Conservation (phyloP, 1,284 basidiomycete genomes). For the Microbotryum saponariae region DNA sequence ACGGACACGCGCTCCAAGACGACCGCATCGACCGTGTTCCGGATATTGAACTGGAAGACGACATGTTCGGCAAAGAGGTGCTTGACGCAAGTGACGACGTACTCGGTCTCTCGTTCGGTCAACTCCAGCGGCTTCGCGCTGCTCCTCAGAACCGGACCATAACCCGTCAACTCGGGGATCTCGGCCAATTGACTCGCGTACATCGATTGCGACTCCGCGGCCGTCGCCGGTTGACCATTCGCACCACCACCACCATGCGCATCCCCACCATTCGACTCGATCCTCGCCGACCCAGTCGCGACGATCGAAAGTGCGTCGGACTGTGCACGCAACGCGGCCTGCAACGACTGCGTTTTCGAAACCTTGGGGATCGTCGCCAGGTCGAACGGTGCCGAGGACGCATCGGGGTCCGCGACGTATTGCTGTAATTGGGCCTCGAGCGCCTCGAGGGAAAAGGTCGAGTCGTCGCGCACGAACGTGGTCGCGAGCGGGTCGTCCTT, state of each 20-base stretch:
- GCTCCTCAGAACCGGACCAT: conserved; percentile 84
- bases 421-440: conserved; percentile 79
- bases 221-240: conserved; percentile 47
- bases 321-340: conserved; percentile 61
- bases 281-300: too few relatives aligned
- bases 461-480: conserved; percentile 86
- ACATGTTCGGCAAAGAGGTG: conserved; percentile 93
- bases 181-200: conserved; percentile 79
- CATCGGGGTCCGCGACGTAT: conserved; percentile 73
- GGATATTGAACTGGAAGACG: conserved; percentile 97
- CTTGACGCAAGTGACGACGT: conserved; percentile 93
- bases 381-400: conserved; percentile 66
- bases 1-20: conserved; percentile 86
- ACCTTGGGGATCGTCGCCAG: conserved; percentile 75
- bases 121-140: conserved; percentile 70
- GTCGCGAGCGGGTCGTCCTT: conserved; percentile 72
- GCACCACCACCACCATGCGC: conserved; percentile 9
- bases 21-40: conserved; percentile 96
- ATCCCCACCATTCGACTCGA: not conserved
- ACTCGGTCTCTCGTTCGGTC: conserved; percentile 96
- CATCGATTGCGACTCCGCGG: conserved; percentile 72
- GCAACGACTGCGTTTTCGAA: conserved; percentile 77
- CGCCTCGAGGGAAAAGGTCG: conserved; percentile 77
- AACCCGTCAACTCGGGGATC: conserved; percentile 75
- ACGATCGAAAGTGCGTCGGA: conserved; percentile 7